Percentiles rank a stretch among this genome's conserved stretches.
Evolutionary conservation across 108 stramenopile species (phyloP).

Genomic region (Skeletonema costatum): DNA sequence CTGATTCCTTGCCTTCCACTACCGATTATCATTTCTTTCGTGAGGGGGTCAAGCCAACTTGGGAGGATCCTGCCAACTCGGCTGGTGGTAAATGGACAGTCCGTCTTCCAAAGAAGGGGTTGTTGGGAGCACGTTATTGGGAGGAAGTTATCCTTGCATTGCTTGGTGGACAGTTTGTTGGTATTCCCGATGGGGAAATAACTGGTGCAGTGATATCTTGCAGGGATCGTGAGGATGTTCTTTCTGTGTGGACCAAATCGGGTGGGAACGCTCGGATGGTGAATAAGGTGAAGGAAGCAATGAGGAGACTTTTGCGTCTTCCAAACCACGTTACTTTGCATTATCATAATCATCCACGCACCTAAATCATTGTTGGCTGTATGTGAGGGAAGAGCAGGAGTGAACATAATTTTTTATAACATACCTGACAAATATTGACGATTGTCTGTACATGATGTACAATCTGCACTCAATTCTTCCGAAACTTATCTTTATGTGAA

Average conservation of each 20-base stretch:
- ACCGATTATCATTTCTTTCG: slow-evolving; percentile 96
- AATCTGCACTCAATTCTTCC: not conserved
- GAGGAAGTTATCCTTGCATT: slow-evolving; percentile 94
- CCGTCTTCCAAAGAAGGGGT: slow-evolving; percentile 77
- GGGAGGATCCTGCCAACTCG: slow-evolving; percentile 93
- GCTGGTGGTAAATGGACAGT: slow-evolving; percentile 96
- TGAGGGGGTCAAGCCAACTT: slow-evolving; percentile 94
- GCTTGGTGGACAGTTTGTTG: slow-evolving; percentile 92
- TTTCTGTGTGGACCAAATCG: slow-evolving; percentile 92
- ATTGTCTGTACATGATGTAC: not conserved
- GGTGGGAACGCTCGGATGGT: slow-evolving; percentile 74
- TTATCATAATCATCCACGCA: slow-evolving; percentile 49
- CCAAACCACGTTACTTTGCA: slow-evolving; percentile 62
- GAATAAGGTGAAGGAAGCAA: slow-evolving; percentile 80
- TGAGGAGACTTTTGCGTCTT: slow-evolving; percentile 84
- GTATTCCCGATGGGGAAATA: slow-evolving; percentile 84
- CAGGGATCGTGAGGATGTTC: slow-evolving; percentile 92
- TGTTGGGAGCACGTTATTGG: slow-evolving; percentile 86
- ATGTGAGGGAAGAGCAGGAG: not conserved
- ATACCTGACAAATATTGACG: not conserved
- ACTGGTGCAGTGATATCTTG: slow-evolving; percentile 93
- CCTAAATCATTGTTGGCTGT: not conserved
- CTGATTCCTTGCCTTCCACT: slow-evolving; percentile 76
- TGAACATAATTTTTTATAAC: not conserved
- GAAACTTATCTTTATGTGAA: not conserved